Percentiles rank a stretch among this genome's conserved stretches.
These are phyloP conservation scores for Globisporangium recalcitrans DNA, from an alignment of 352 stramenopile species.

Conservation along the genomic window DNA sequence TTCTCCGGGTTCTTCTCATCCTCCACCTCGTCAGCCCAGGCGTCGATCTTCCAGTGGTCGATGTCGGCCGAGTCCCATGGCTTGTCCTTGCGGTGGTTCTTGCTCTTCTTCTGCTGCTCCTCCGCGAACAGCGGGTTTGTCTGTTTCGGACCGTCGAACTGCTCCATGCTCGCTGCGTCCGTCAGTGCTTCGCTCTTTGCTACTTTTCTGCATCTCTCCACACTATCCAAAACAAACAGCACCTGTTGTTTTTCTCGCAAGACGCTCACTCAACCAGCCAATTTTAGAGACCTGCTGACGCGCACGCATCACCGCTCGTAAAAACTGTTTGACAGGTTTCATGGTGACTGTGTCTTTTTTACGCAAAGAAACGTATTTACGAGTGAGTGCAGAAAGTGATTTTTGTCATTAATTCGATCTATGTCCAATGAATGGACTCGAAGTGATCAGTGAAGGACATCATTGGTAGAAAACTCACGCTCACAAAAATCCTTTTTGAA, in stretches of 20 bases:
- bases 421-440: background rate
- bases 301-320: background rate
- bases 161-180: constrained; percentile 36
- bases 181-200: background rate
- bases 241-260: too few species aligned
- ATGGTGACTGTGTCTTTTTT: background rate
- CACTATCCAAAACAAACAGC: background rate
- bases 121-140: constrained; percentile 45
- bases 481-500: background rate
- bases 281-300: background rate
- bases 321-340: background rate
- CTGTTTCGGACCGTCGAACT: constrained; percentile 53
- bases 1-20: constrained; percentile 77
- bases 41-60: constrained; percentile 98
- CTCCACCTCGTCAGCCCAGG: constrained; percentile 71
- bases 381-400: background rate
- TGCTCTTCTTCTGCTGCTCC: constrained; percentile 41
- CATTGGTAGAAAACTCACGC: background rate
- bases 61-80: constrained; percentile 98
- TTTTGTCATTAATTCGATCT: background rate
- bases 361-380: background rate
- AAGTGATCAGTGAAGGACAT: background rate
- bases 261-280: constrained; percentile 1
- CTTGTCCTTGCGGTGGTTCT: constrained; percentile 98
- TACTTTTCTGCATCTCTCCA: too few species aligned